Evolutionary conservation across 352 stramenopile genomes (phyloP).

Genomic region (Phytophthora brassicae): DNA sequence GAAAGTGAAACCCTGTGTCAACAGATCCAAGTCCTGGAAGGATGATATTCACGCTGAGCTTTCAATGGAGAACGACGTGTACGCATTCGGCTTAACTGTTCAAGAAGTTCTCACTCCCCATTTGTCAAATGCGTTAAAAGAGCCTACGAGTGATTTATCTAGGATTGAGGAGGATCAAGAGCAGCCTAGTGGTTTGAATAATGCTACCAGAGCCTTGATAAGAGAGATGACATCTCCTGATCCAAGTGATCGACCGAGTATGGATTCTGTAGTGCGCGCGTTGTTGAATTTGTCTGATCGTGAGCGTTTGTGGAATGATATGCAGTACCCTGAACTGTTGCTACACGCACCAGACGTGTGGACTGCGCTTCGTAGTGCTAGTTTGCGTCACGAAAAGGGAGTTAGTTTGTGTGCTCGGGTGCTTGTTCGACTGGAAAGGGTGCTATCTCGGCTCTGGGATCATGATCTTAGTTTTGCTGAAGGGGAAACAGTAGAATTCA

Average conservation of each 20-base stretch:
- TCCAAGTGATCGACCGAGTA: slow-evolving; percentile 11
- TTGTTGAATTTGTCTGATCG: slow-evolving; percentile 26
- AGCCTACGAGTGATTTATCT: neutral
- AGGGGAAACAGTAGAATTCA: slow-evolving; percentile 21
- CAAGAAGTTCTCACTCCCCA: slow-evolving; percentile 6
- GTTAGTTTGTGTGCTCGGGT: slow-evolving; percentile 30
- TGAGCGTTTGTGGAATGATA: slow-evolving; percentile 28
- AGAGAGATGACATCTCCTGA: slow-evolving; percentile 16
- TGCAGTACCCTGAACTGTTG: slow-evolving; percentile 33
- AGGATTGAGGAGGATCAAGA: slow-evolving; percentile 11
- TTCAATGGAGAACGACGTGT: slow-evolving; percentile 20
- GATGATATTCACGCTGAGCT: neutral
- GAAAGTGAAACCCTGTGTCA: slow-evolving; percentile 20
- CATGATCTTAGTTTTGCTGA: slow-evolving; percentile 23
- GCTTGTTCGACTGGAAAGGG: slow-evolving; percentile 26
- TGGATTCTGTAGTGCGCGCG: slow-evolving; percentile 20
- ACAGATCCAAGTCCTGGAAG: neutral
- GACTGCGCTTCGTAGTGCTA: slow-evolving; percentile 30
- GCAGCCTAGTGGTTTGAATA: neutral
- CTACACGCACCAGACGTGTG: slow-evolving; percentile 34
- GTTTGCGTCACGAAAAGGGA: slow-evolving; percentile 18
- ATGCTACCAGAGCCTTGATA: slow-evolving; percentile 8
- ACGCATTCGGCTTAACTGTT: slow-evolving; percentile 18
- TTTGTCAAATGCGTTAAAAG: neutral
- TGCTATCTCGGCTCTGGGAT: slow-evolving; percentile 32